A percentile compares a stretch with the other conserved stretches of the same genome.
phyloP scores from a whole-genome alignment of 2,329 filamentous ascomycete genomes.

The Sporothrix phasma region DNA sequence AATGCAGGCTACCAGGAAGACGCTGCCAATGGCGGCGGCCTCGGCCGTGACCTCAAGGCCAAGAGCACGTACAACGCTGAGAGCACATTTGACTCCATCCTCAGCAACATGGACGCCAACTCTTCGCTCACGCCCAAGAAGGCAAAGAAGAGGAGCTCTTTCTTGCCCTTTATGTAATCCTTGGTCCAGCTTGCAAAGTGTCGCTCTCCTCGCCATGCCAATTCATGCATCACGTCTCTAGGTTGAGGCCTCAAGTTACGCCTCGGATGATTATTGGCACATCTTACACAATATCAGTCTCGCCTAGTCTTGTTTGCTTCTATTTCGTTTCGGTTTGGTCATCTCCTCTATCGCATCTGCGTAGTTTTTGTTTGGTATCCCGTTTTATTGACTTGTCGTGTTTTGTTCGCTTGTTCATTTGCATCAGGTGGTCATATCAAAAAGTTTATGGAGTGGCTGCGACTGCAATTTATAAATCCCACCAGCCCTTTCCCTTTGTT shows the following conservation, averaged over 20 bases:
- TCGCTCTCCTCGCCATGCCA: background rate
- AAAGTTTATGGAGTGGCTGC: background rate
- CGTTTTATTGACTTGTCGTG: background rate
- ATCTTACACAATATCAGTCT: background rate
- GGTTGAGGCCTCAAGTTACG: background rate
- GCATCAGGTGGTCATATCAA: background rate
- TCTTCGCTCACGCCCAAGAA: slow-evolving; percentile 20
- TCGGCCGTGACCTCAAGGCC: background rate
- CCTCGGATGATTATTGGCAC: background rate
- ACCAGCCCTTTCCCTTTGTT: background rate
- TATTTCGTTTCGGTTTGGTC: background rate
- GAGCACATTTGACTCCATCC: slow-evolving; percentile 29
- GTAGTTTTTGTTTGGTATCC: background rate
- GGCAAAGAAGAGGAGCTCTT: slow-evolving; percentile 24
- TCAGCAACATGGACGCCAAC: slow-evolving; percentile 27
- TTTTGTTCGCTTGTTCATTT: background rate
- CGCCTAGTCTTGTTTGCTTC: background rate
- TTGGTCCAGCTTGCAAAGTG: background rate
- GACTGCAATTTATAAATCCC: background rate
- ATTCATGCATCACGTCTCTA: background rate
- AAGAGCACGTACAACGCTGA: slow-evolving; percentile 3
- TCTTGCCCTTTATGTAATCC: slow-evolving; percentile 19
- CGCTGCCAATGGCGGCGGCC: background rate
- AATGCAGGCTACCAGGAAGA: background rate
- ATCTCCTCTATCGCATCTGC: background rate